These are phyloP conservation scores for Podospora pseudoanserina DNA, from an alignment of 495 filamentous ascomycete species.

Conservation along the genomic window DNA sequence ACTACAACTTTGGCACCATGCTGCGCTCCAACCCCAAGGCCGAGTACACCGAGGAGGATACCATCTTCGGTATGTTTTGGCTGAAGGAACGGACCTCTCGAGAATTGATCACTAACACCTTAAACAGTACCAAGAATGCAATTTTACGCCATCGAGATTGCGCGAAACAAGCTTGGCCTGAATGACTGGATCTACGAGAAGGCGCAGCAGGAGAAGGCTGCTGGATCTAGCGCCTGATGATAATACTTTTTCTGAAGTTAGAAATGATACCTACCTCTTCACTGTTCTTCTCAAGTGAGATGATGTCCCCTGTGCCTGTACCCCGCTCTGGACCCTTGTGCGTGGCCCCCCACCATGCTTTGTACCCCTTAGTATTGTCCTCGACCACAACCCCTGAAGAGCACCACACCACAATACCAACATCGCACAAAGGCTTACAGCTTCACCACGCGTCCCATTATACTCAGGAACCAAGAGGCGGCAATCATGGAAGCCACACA, in stretches of 20 bases:
- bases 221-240: conserved; percentile 21
- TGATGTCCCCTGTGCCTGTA: neutral
- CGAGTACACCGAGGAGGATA: conserved; percentile 85
- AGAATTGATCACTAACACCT: conserved; percentile 12
- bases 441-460: conserved; percentile 9
- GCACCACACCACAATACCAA: conserved; percentile 27
- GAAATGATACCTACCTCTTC: conserved; percentile 1
- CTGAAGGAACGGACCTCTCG: neutral
- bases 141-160: conserved; percentile 97
- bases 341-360: conserved; percentile 6
- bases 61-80: conserved; percentile 71
- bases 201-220: conserved; percentile 38
- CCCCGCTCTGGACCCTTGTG: neutral
- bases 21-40: conserved; percentile 69
- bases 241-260: conserved; percentile 3
- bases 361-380: conserved; percentile 29
- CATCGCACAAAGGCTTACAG: conserved; percentile 23
- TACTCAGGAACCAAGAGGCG: neutral
- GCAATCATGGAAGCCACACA: neutral
- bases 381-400: neutral
- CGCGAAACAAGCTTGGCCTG: conserved; percentile 78
- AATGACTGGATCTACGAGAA: conserved; percentile 97
- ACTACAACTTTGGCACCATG: conserved; percentile 98
- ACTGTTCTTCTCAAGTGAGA: neutral
- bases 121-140: conserved; percentile 81